Base-by-base conservation (phyloP, 495 filamentous ascomycete species). In the Tuber aestivum region DNA sequence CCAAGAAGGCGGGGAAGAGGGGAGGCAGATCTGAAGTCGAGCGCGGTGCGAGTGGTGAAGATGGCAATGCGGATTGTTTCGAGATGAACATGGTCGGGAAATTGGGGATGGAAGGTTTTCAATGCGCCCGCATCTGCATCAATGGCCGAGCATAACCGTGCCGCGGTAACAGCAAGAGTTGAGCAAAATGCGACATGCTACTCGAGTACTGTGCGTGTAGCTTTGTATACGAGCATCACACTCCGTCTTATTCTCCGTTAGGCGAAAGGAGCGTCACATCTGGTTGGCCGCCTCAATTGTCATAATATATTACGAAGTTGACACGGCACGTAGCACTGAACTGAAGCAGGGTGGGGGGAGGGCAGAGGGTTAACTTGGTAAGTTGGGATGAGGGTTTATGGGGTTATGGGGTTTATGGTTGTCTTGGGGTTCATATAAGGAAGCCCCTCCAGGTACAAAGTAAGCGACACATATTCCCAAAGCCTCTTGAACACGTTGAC, bases 101-200 rank as follows among this genome's bases (percentile, higher is more conserved):
- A 18, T 65, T 65, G 56, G 12, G 27, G 56, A 65, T 65, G 27
- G 56, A 65, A 20, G 56, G 56, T 65, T 65, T 65, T 65, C 27
- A 65, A 65, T 65, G 32, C 56, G 56, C 27, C 56, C 18, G 56
- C 56, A 65, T 65, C 56, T 65, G 56, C 56, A 65, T 65, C 56
- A 65, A 65, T 65, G 56, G 27, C 56, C 56, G 56, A 65, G 56
- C 56, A 32, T 65, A 65, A 65, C 27, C 56, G 27, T 32, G 27
- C 56, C 27, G 27, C 0, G 12, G 56, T 65, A 32, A 35, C 56
- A 65, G 12, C 56, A 65, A 35, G 32, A 35, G 35, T 65, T 4
- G 14, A 35, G 27, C 6, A 35, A 35, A 35, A 65, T 35, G 56
- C 56, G 27, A 27, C 56, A 65, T 16, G 6, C 12, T 7, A 65